Evolutionary conservation across 2,329 filamentous ascomycete genomes (phyloP), one percentile per base, ranked within the genome.

Genomic region (Lanzia echinophila): DNA sequence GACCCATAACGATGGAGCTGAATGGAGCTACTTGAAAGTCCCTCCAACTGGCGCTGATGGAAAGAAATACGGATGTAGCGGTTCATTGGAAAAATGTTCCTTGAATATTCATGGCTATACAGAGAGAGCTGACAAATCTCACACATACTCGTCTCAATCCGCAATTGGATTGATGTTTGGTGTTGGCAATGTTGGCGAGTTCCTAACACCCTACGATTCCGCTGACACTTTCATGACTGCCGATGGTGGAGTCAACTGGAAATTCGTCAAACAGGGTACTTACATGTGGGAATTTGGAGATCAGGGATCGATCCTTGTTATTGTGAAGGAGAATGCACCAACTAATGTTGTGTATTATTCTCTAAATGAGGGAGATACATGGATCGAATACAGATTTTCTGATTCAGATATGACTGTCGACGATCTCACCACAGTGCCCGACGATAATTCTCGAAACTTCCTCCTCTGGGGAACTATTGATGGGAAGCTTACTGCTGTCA

Each of bases 211-310:
- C 5, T 54, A 50, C 11, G 68, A 75, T 15, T 82, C 86, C 50
- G 87, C 86, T 13, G 86, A 94, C 67, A 97, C 92, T 0, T 99
- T 92, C 72, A 86, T 97, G 75, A 95, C 90, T 11, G 79, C 79
- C 0, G 91, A 99, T 68, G 94, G 87, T n/a, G 95, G 95, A 53
- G 79, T 97, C 49, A 88, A 75, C 38, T 99, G 94, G 94, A 84
- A 79, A 60, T 82, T 84, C 55, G 83, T 92, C 57, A 92, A 88
- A 72, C 91, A 95, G 71, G 95, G 94, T 6, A 81, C 79, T 34
- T 96, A 90, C 76, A 86, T 87, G 65, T 99, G 90, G 90, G 89
- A 95, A 65, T 96, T 90, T 68, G 95, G 94, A 55, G 95, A 99
- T 64, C 90, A 96, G 69, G 94, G 94, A 28, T 94, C 90, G 6